Base-by-base conservation (phyloP, 2,329 filamentous ascomycete species). In the Apiospora rasikravindrae region DNA sequence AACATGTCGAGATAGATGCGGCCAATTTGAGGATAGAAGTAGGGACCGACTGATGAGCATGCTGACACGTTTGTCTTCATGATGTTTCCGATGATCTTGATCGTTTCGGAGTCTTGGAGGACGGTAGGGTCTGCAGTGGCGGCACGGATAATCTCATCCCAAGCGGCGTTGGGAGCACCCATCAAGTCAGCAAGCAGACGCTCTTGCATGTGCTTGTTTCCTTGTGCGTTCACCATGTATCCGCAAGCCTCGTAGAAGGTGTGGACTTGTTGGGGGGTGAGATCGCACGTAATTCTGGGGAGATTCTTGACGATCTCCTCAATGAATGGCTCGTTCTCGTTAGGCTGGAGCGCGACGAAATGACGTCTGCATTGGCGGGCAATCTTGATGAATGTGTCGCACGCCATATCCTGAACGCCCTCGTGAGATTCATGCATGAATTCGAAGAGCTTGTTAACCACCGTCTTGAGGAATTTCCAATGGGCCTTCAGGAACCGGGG, bases 41-140 rank as follows among this genome's bases (percentile, higher is more conserved):
- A 99, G 70, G 94, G 91, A 45, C 97, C 96, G 72, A 99, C 96
- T 0, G 96, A 98, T 47, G 94, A 94, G 83, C 96, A 99, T 47
- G 96, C 96, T n/a, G 97, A 96, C 5, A 99, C 96, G 78, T 99
- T 99, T 0, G 96, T 99, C 89, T 99, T 99, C 96, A 99, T 99
- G 81, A 99, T 98, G 84, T 99, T 99, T 76, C 96, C 96, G 74
- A 99, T 95, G 76, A 99, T 92, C 86, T 99, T 99, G 86, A 99
- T 98, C 0, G 95, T 97, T 77, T 99, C 95, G 14, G 92, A 87
- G 79, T 98, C 95, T 82, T 98, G 94, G 16, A 99, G 88, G 76
- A 96, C 95, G 29, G 91, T 88, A 0, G 96, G 94, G 80, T 98
- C 92, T 73, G 92, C 88, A 71, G 94, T 96, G 33, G 96, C 96